phyloP scores from a whole-genome alignment of 352 stramenopile species.

The Chrysophaeum taylorii region DNA sequence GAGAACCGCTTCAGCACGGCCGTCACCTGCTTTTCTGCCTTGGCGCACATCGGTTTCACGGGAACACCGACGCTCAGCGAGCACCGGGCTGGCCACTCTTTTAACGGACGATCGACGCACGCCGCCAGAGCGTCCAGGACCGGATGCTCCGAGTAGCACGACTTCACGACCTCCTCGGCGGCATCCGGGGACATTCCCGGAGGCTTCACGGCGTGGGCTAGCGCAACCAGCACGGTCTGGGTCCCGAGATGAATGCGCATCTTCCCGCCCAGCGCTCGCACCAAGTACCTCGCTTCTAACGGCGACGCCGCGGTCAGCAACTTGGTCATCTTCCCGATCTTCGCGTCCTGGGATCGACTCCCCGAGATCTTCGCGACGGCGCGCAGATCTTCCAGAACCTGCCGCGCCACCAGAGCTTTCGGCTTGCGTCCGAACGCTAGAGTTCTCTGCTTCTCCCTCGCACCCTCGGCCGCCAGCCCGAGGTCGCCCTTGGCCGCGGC shows the following conservation, averaged over 20 bases:
- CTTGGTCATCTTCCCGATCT: conserved; percentile 91
- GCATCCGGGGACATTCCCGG: conserved; percentile 66
- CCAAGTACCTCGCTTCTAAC: conserved; percentile 91
- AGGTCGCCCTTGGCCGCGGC: conserved; percentile 93
- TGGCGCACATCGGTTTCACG: conserved; percentile 96
- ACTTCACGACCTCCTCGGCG: conserved; percentile 84
- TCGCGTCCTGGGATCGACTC: conserved; percentile 88
- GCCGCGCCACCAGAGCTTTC: conserved; percentile 67
- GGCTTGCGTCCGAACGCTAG: conserved; percentile 64
- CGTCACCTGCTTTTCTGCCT: conserved; percentile 81
- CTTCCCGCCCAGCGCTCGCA: conserved; percentile 94
- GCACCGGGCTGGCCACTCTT: conserved; percentile 54
- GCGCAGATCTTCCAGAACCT: conserved; percentile 54
- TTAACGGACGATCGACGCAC: conserved; percentile 54
- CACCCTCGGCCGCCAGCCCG: conserved; percentile 83
- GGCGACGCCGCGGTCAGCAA: conserved; percentile 69
- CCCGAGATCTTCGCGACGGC: conserved; percentile 83
- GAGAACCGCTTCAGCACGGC: conserved; percentile 95
- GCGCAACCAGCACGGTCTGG: conserved; percentile 87
- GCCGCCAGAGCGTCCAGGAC: conserved; percentile 85
- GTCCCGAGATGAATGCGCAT: conserved; percentile 92
- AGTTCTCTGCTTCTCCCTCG: conserved; percentile 80
- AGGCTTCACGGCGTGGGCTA: conserved; percentile 88
- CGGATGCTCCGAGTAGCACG: conserved; percentile 90
- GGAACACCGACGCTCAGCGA: conserved; percentile 86